These are phyloP conservation scores for Postia placenta DNA, from an alignment of 768 basidiomycete species.

Conservation along the genomic window DNA sequence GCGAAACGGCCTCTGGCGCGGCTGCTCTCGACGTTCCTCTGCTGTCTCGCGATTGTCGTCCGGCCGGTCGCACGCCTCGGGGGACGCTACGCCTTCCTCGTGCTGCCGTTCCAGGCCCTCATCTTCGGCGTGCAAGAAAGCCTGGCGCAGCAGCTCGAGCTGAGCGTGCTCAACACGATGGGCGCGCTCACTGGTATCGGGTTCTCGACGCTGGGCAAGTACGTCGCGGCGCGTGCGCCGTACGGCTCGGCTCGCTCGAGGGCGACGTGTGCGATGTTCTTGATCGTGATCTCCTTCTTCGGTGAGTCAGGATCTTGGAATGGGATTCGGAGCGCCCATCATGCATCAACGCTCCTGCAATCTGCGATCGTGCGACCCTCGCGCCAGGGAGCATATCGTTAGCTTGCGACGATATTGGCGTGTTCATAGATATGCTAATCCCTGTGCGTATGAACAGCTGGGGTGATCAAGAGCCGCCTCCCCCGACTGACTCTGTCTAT, in stretches of 20 bases:
- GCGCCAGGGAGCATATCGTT: too few species aligned
- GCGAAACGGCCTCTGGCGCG: constrained; percentile 32
- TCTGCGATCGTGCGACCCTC: not conserved
- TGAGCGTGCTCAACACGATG: constrained; percentile 35
- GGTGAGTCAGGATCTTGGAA: constrained; percentile 25
- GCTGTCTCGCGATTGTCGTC: constrained; percentile 31
- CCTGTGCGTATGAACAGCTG: too few species aligned
- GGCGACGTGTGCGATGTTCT: constrained; percentile 34
- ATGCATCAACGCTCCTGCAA: not conserved
- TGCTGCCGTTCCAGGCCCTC: constrained; percentile 35
- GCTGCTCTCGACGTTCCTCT: constrained; percentile 38
- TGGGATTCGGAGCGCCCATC: not conserved
- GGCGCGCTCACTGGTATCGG: constrained; percentile 37
- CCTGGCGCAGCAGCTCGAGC: constrained; percentile 43
- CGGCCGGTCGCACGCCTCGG: constrained; percentile 35
- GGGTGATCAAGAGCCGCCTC: constrained; percentile 37
- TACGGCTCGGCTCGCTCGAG: constrained; percentile 25
- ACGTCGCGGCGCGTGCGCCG: constrained; percentile 23
- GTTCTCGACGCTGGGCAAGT: constrained; percentile 29
- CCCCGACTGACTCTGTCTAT: constrained; percentile 37
- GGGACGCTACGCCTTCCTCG: constrained; percentile 33
- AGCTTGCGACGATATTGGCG: too few species aligned
- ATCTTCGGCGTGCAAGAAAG: constrained; percentile 41
- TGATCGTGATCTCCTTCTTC: constrained; percentile 32
- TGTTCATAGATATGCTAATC: constrained; percentile 5